Conservation (phyloP, 2,329 filamentous ascomycete species). For the Microdochium paspali region DNA sequence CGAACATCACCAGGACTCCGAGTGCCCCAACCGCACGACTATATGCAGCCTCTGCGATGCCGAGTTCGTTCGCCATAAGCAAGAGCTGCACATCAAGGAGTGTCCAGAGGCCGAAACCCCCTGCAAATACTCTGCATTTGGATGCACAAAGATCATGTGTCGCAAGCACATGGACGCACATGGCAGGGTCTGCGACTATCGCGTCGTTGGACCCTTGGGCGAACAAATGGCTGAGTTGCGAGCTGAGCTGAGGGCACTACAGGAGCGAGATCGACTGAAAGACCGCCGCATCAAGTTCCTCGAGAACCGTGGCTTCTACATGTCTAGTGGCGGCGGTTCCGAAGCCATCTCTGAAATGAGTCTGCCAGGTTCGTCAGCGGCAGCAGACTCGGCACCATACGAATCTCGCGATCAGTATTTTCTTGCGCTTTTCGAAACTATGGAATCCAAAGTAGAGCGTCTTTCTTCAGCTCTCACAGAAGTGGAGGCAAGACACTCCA, state of each 20-base stretch:
- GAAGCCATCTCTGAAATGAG: conserved; percentile 14
- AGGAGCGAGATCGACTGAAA: conserved; percentile 27
- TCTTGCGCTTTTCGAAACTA: conserved; percentile 35
- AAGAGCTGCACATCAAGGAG: conserved; percentile 37
- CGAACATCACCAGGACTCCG: conserved; percentile 29
- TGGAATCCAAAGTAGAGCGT: conserved; percentile 46
- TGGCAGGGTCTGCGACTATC: conserved; percentile 38
- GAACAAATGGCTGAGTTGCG: conserved; percentile 36
- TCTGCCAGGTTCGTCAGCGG: conserved; percentile 11
- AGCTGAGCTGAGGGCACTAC: conserved; percentile 34
- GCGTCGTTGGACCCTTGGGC: conserved; percentile 39
- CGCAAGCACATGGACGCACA: conserved; percentile 34
- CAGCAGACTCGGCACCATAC: conserved; percentile 18
- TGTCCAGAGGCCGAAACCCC: conserved; percentile 29
- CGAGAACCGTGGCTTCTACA: conserved; percentile 22
- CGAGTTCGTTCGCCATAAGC: conserved; percentile 30
- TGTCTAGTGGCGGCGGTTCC: conserved; percentile 12
- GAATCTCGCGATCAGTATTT: conserved; percentile 33
- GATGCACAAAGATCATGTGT: conserved; percentile 32
- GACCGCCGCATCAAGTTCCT: conserved; percentile 31
- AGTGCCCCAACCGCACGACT: conserved; percentile 36
- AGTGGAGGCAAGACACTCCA: conserved; percentile 49
- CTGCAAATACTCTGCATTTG: conserved; percentile 39
- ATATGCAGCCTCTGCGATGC: conserved; percentile 39
- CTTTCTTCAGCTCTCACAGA: conserved; percentile 47